These are phyloP conservation scores for Acrodontium crateriforme DNA, from an alignment of 2,329 filamentous ascomycete species.

Conservation along the genomic window DNA sequence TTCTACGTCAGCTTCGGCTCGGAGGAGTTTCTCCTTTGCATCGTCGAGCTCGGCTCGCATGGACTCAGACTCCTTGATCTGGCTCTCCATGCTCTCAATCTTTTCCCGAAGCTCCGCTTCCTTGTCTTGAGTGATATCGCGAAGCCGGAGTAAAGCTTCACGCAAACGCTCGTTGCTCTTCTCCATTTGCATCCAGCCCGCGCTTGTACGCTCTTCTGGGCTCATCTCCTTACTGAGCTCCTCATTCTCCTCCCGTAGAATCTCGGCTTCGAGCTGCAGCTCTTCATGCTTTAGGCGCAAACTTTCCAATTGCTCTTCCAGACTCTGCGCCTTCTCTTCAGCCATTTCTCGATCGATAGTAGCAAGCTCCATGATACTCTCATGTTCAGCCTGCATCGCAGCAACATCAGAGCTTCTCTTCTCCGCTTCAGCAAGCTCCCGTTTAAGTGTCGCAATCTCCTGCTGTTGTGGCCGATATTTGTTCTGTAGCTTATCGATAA, in stretches of 20 bases:
- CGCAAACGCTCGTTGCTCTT: slow-evolving; percentile 75
- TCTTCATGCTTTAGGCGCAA: slow-evolving; percentile 69
- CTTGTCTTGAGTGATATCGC: slow-evolving; percentile 75
- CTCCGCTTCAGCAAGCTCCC: slow-evolving; percentile 64
- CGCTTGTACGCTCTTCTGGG: slow-evolving; percentile 71
- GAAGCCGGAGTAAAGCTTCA: slow-evolving; percentile 69
- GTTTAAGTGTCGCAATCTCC: slow-evolving; percentile 63
- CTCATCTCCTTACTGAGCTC: slow-evolving; percentile 76
- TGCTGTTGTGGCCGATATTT: slow-evolving; percentile 79
- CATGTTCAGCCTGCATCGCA: slow-evolving; percentile 66
- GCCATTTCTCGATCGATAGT: slow-evolving; percentile 91
- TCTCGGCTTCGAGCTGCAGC: slow-evolving; percentile 73
- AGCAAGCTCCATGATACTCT: slow-evolving; percentile 71
- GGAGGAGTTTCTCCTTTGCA: slow-evolving; percentile 57
- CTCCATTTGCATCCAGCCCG: slow-evolving; percentile 85
- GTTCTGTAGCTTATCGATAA: slow-evolving; percentile 79
- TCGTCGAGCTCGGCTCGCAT: slow-evolving; percentile 48
- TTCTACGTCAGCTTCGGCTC: slow-evolving; percentile 62
- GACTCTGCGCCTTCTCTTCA: slow-evolving; percentile 74
- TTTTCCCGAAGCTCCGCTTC: slow-evolving; percentile 67
- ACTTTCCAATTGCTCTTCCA: slow-evolving; percentile 66
- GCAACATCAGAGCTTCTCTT: slow-evolving; percentile 55
- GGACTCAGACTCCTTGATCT: slow-evolving; percentile 28
- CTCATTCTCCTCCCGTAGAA: slow-evolving; percentile 73
- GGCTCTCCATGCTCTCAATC: slow-evolving; percentile 23